These are phyloP conservation scores for Fonsecaea pedrosoi DNA, from an alignment of 2,329 filamentous ascomycete species.

Conservation along the genomic window DNA sequence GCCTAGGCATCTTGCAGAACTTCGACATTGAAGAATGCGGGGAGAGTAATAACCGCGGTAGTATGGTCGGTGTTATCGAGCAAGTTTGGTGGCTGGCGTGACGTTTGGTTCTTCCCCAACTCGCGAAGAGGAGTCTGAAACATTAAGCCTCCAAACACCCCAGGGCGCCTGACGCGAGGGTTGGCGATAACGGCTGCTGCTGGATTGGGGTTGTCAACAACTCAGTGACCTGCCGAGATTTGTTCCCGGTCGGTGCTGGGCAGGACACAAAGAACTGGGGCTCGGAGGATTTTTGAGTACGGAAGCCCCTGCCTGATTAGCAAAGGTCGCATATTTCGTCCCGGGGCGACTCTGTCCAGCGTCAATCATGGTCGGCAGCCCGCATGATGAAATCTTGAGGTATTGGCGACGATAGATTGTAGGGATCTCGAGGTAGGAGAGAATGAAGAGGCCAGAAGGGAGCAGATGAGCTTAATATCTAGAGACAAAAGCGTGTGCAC, in stretches of 20 bases:
- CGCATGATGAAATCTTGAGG: neutral
- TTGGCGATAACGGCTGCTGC: conserved; percentile 2
- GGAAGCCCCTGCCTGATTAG: conserved; percentile 14
- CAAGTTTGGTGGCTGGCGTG: neutral
- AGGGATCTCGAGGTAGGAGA: conserved; percentile 2
- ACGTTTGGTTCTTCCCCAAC: neutral
- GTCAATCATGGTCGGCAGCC: neutral
- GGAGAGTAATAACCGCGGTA: neutral
- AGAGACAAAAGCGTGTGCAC: neutral
- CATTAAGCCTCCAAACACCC: neutral
- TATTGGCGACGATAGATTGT: neutral
- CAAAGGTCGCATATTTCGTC: conserved; percentile 14
- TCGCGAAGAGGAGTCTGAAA: neutral
- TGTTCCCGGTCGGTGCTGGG: conserved; percentile 3
- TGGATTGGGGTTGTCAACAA: neutral
- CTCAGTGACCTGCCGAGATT: neutral
- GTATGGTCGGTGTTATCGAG: neutral
- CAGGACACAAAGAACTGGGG: conserved; percentile 12
- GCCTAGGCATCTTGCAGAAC: neutral
- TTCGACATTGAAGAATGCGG: neutral
- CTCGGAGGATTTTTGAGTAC: neutral
- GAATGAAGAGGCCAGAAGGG: conserved; percentile 16
- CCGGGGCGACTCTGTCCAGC: neutral
- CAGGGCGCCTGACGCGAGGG: neutral
- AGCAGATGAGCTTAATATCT: conserved; percentile 11